These are phyloP conservation scores for Orbilia quercus DNA, from an alignment of 2,329 filamentous ascomycete species.

Conservation along the genomic window DNA sequence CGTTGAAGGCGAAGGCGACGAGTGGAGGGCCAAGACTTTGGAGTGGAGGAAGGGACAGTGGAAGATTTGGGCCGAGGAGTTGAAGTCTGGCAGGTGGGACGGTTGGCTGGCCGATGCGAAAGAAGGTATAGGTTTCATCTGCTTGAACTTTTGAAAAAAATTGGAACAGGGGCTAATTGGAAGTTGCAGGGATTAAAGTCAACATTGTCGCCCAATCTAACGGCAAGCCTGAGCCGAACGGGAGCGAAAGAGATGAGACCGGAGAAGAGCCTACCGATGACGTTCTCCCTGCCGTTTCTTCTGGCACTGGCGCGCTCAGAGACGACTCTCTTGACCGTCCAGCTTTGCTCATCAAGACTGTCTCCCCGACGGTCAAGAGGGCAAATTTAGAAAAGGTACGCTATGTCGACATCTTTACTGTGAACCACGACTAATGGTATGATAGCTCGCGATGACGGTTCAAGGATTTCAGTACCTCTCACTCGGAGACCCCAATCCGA, in stretches of 20 bases:
- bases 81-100: slow-evolving; percentile 87
- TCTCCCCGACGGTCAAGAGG: slow-evolving; percentile 93
- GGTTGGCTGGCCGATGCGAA: slow-evolving; percentile 68
- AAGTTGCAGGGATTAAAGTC: slow-evolving; percentile 38
- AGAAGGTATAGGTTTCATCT: slow-evolving; percentile 57
- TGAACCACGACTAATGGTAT: slow-evolving; percentile 4
- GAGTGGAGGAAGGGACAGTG: slow-evolving; percentile 83
- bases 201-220: slow-evolving; percentile 45
- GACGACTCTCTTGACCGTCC: slow-evolving; percentile 90
- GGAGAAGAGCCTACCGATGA: slow-evolving; percentile 93
- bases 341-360: slow-evolving; percentile 95
- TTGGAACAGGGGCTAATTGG: slow-evolving; percentile 17
- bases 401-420: neutral
- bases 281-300: slow-evolving; percentile 87
- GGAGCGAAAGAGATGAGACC: slow-evolving; percentile 42
- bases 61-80: slow-evolving; percentile 86
- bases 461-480: slow-evolving; percentile 77
- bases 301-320: slow-evolving; percentile 82
- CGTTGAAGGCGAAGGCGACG: slow-evolving; percentile 80
- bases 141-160: neutral
- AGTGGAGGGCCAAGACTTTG: slow-evolving; percentile 78
- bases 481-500: slow-evolving; percentile 93
- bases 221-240: slow-evolving; percentile 18
- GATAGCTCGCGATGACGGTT: slow-evolving; percentile 59
- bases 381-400: slow-evolving; percentile 79